Conservation (phyloP, 2,329 filamentous ascomycete genomes). For the Aspergillus luchuensis region DNA sequence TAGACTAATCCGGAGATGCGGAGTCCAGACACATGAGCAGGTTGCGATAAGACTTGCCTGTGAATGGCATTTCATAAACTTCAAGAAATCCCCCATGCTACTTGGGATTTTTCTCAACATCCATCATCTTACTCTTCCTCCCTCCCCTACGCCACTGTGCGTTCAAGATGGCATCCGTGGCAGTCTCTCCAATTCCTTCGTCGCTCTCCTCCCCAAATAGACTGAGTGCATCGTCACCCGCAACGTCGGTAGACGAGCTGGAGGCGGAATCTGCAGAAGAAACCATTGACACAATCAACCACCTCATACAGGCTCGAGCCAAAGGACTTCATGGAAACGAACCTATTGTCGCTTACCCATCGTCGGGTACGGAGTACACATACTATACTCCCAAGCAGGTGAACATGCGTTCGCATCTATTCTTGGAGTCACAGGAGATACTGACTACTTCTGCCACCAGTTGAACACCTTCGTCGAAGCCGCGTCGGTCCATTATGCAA, state of each 20-base stretch:
- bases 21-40: not conserved
- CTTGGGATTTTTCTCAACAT: not conserved
- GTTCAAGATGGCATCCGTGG: not conserved
- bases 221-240: conserved; percentile 5
- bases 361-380: conserved; percentile 14
- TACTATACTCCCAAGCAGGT: conserved; percentile 24
- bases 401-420: not conserved
- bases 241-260: conserved; percentile 7
- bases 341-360: conserved; percentile 22
- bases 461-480: conserved; percentile 22
- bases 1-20: not conserved
- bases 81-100: not conserved
- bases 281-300: conserved; percentile 19
- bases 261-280: conserved; percentile 5
- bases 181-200: conserved; percentile 1
- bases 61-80: not conserved
- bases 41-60: not conserved
- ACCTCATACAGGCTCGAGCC: conserved; percentile 16
- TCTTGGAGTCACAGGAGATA: rapidly evolving
- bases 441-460: conserved; percentile 7
- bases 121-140: no score
- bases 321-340: conserved; percentile 13
- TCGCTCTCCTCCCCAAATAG: not conserved
- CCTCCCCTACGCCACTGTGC: no score
- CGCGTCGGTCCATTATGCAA: conserved; percentile 21